These are phyloP conservation scores for Aspergillus floridensis DNA, from an alignment of 2,329 filamentous ascomycete genomes.

Conservation along the genomic window DNA sequence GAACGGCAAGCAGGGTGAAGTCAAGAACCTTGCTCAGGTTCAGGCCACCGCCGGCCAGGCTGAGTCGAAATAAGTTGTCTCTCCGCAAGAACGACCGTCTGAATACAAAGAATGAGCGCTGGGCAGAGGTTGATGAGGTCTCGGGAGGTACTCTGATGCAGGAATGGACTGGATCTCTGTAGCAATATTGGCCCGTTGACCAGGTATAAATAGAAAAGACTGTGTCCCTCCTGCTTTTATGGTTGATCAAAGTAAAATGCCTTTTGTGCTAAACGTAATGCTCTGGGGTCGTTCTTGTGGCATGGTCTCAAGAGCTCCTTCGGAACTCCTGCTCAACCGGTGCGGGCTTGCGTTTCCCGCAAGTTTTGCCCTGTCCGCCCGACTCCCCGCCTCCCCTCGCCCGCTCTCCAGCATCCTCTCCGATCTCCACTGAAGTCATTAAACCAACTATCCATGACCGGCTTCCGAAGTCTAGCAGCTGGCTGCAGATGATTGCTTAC, in stretches of 20 bases:
- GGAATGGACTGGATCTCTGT: slow-evolving; percentile 35
- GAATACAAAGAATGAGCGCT: slow-evolving; percentile 21
- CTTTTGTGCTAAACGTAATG: slow-evolving; percentile 15
- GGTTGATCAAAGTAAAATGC: slow-evolving; percentile 6
- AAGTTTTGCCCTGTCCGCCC: slow-evolving; percentile 23
- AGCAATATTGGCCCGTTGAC: slow-evolving; percentile 36
- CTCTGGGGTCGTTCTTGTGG: background rate
- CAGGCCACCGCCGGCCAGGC: slow-evolving; percentile 46
- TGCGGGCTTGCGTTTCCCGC: slow-evolving; percentile 12
- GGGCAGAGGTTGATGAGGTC: slow-evolving; percentile 16
- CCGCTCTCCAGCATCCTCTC: slow-evolving; percentile 9
- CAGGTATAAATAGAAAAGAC: slow-evolving; percentile 29
- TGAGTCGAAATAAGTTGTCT: slow-evolving; percentile 41
- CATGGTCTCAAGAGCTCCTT: slow-evolving; percentile 4
- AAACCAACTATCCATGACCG: background rate
- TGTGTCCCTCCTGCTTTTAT: slow-evolving; percentile 16
- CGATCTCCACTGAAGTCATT: slow-evolving; percentile 1
- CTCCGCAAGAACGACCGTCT: slow-evolving; percentile 11
- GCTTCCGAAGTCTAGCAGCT: slow-evolving; percentile 21
- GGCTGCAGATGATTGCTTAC: slow-evolving; percentile 24
- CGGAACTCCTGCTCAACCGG: slow-evolving; percentile 1
- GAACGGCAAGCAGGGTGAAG: slow-evolving; percentile 95
- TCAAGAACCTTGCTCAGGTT: slow-evolving; percentile 65
- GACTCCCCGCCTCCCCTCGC: slow-evolving; percentile 22
- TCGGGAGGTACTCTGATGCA: slow-evolving; percentile 22